Evolutionary conservation across 139 green algal species (phyloP), one percentile per base, ranked within the genome.

Genomic region (Chlamydomonas eustigma): DNA sequence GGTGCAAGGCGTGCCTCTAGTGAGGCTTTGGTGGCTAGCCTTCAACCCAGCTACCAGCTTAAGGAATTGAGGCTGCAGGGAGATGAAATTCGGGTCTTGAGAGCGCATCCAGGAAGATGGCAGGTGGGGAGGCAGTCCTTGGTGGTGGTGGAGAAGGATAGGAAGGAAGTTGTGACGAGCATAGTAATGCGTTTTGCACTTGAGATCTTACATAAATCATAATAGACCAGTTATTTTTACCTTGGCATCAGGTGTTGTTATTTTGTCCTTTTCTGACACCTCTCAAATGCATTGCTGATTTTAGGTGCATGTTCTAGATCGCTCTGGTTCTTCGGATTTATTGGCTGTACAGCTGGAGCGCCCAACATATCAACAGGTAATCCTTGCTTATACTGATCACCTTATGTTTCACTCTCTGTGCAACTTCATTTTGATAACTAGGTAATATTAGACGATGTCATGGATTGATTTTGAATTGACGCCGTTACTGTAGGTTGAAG

Each of bases 41-140:
- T 97, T 66, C 0, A 76, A 35, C 81, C 88, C 64, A 86, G 83
- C 1, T 97, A 93, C 85, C 86, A 70, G 70, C 82, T 93, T 4
- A 85, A 78, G 69, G 83, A 94, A 83, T n/a, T 80, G 39, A 58
- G 74, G 31, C 86, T 95, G 38, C 83, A 81, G 64, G 88, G 88
- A 4, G 91, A 95, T 58, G 69, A 88, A 8, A 70, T 90, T 25
- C 74, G 81, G 22, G 71, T 91, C 72, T 71, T 91, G 31, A 39
- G 71, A 1, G 76, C 39, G 2, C 86, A 90, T 71, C 83, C 87
- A 1, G 75, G 72, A 2, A 67, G 76, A 1, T 94, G 89, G 88
- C 85, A 91, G 68, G 72, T 92, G 33, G 12, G 44, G 12, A n/a
- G n/a, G n/a, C n/a, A n/a, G n/a, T n/a, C n/a, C n/a, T n/a, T n/a